These are phyloP conservation scores for Dacryopinax spathularia DNA, from an alignment of 768 basidiomycete species.

Conservation along the genomic window DNA sequence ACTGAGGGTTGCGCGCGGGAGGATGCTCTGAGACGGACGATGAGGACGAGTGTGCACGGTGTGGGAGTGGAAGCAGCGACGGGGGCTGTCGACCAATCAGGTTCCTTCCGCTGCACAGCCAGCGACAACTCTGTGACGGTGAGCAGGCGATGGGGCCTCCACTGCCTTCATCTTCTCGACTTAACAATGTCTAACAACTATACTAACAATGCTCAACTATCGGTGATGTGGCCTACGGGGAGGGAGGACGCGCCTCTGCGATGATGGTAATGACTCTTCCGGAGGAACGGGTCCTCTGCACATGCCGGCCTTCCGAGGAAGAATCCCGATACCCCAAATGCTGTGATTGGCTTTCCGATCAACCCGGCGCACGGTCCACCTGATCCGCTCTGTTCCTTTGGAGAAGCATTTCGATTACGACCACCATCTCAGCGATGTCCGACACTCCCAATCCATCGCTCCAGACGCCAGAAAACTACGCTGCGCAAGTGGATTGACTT, in stretches of 20 bases:
- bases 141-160: not conserved
- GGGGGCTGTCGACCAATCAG: constrained; percentile 4
- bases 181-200: not conserved
- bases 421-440: too few relatives aligned
- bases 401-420: not conserved
- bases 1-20: not conserved
- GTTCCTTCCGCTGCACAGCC: constrained; percentile 5
- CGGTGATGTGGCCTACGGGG: not conserved
- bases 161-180: not conserved
- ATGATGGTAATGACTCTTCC: not conserved
- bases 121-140: constrained; percentile 2
- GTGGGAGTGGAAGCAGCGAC: not conserved
- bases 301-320: constrained; percentile 1
- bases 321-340: not conserved
- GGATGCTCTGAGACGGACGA: constrained; percentile 2
- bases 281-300: not conserved
- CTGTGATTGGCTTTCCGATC: not conserved
- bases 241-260: not conserved
- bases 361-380: not conserved
- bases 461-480: too few relatives aligned
- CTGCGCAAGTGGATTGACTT: too few relatives aligned
- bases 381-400: not conserved
- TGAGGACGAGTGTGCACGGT: not conserved
- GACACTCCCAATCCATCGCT: too few relatives aligned
- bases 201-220: not conserved